Evolutionary conservation across 306 rosid genomes (phyloP), one percentile per base, ranked within the genome.

Genomic region (Malus sylvestris): DNA sequence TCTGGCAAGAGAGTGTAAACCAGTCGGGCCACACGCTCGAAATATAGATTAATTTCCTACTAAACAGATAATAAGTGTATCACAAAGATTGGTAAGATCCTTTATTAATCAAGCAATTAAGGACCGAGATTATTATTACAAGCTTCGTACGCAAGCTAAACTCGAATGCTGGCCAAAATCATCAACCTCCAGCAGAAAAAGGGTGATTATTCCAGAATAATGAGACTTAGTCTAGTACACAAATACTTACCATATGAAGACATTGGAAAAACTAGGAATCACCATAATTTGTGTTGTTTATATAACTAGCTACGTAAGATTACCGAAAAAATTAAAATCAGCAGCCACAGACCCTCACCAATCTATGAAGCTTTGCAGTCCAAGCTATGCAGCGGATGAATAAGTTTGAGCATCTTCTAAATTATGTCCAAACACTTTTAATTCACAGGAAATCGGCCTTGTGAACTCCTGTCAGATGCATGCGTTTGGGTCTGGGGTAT

Each of bases 401-500:
- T 73, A 42, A 61, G 51, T 44, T 62, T 1, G 44, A 60, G 42
- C 69, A 25, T 42, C 45, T 60, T 60, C 55, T 45, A 60, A 10
- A 74, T 45, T 15, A 44, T 59, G 25, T 60, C 8, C 25, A 23
- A 66, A 67, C 72, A 66, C 27, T 42, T 75, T 57, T 46, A 61
- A 72, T 71, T 63, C 23, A 76, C 62, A 35, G 86, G 71, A 67
- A 68, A 63, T 79, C 78, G 18, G 82, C 72, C 25, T 44, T 49
- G 71, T 65, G 87, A 64, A 76, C 70, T 78, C 70, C 81, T 71
- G 79, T 88, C 61, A 72, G 89, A 66, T 16, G 79, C 66, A 55
- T 77, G 79, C 30, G 81, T 69, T 65, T 85, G 78, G 13, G 83
- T 69, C 58, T 85, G 77, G 14, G 91, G 86, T 25, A 87, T 76